Evolutionary conservation across 495 filamentous ascomycete genomes (phyloP).

Genomic region (Achaetomiella virescens): DNA sequence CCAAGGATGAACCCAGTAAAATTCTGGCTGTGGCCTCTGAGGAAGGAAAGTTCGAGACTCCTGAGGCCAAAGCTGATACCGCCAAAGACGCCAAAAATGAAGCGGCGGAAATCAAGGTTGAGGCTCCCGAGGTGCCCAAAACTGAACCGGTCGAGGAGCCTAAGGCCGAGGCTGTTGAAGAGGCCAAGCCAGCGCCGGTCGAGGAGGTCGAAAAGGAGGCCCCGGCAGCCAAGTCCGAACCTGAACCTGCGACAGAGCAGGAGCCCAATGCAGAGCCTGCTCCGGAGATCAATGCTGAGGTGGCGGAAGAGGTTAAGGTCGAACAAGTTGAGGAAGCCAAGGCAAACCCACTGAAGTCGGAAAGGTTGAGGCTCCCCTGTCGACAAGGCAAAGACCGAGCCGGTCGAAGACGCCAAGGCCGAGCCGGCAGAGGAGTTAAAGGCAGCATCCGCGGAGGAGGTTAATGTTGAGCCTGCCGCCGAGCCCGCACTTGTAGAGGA

Average conservation of each 20-base stretch:
- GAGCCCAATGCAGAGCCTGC: slow-evolving; percentile 11
- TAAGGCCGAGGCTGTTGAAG: not conserved
- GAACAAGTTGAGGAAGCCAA: slow-evolving; percentile 10
- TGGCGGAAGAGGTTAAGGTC: not conserved
- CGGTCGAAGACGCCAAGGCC: not conserved
- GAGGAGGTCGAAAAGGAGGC: slow-evolving; percentile 1
- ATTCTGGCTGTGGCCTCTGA: no score
- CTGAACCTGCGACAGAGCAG: not conserved
- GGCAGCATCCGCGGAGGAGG: slow-evolving; percentile 3
- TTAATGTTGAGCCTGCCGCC: slow-evolving; percentile 1
- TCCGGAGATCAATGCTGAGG: not conserved
- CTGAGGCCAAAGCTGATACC: no score
- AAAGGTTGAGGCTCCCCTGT: not conserved
- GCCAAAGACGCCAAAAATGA: slow-evolving; percentile 7
- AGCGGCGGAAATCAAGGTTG: slow-evolving; percentile 26
- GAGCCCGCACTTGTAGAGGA: slow-evolving; percentile 5
- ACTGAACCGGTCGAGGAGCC: slow-evolving; percentile 7
- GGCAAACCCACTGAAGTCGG: not conserved
- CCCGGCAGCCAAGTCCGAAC: slow-evolving; percentile 3
- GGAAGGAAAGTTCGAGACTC: not conserved
- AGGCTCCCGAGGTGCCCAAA: slow-evolving; percentile 1
- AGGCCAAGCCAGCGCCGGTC: not conserved
- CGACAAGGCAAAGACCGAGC: slow-evolving; percentile 11
- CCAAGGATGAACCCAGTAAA: slow-evolving; percentile 7
- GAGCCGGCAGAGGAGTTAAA: slow-evolving; percentile 8